Percentiles rank a stretch among this genome's conserved stretches.
phyloP scores from a whole-genome alignment of 1,284 basidiomycete species.

The Pyrrhoderma lamaoense region DNA sequence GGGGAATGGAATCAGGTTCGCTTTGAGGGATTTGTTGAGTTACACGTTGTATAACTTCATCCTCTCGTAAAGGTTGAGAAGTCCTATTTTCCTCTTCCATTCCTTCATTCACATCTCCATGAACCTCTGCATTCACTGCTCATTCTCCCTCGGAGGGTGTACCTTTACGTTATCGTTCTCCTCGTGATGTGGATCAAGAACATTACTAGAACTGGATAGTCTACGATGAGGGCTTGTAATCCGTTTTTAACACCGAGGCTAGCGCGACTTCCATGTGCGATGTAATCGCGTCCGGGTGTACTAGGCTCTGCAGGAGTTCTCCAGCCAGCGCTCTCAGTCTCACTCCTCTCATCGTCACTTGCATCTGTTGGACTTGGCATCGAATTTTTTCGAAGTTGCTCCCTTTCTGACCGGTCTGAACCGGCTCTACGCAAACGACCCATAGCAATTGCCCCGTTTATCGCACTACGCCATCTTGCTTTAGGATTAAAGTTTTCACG shows the following conservation, averaged over 20 bases:
- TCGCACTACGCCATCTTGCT: conserved; percentile 62
- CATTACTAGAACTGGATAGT: background rate
- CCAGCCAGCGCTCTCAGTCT: conserved; percentile 10
- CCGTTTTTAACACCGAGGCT: conserved; percentile 1
- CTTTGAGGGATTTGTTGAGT: conserved; percentile 20
- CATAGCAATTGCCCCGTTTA: conserved; percentile 53
- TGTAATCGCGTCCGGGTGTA: background rate
- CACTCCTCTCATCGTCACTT: conserved; percentile 7
- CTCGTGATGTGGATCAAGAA: background rate
- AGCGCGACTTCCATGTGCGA: background rate
- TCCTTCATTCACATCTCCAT: too few species aligned
- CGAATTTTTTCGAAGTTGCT: background rate
- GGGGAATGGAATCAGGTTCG: conserved; percentile 7
- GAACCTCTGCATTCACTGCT: conserved; percentile 12
- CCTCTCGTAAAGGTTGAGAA: background rate
- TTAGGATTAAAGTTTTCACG: conserved; percentile 72
- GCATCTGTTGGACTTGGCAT: background rate
- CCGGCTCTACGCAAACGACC: conserved; percentile 32
- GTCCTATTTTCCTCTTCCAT: too few species aligned
- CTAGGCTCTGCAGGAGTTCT: conserved; percentile 7
- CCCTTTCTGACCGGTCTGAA: conserved; percentile 23
- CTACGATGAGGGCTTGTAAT: background rate
- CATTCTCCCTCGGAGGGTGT: conserved; percentile 7
- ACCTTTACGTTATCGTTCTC: conserved; percentile 14
- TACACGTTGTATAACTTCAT: conserved; percentile 8